Percentiles rank a stretch among this genome's conserved stretches.
phyloP scores from a whole-genome alignment of 805 yeast species.

The Komagataella populi region DNA sequence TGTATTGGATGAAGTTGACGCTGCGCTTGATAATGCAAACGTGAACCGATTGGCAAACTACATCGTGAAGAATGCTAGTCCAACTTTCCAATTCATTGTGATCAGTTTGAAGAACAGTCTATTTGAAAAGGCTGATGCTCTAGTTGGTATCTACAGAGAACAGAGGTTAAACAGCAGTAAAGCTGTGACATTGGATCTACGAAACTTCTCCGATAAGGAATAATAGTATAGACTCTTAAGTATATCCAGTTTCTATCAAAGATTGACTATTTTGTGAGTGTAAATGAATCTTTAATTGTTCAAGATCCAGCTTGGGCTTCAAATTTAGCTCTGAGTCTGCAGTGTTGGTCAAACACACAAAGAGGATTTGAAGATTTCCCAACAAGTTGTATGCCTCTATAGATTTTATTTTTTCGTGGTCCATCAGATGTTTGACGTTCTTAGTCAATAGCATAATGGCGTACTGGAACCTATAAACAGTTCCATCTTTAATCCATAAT shows the following conservation, averaged over 20 bases:
- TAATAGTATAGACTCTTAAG: neutral
- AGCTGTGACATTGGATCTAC: constrained; percentile 61
- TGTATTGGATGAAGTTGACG: constrained; percentile 95
- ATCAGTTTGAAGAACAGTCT: constrained; percentile 80
- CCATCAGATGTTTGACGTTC: constrained; percentile 30
- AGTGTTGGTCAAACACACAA: constrained; percentile 10
- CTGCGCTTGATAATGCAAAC: constrained; percentile 86
- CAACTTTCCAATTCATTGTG: constrained; percentile 80
- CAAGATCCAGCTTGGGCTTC: neutral
- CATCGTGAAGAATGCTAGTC: constrained; percentile 61
- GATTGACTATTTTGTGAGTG: neutral
- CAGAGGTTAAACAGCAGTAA: constrained; percentile 60
- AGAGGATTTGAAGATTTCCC: constrained; percentile 19
- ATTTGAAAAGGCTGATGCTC: constrained; percentile 78
- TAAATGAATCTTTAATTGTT: neutral
- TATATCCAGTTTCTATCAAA: neutral
- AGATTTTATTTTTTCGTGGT: constrained; percentile 13
- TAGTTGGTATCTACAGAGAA: constrained; percentile 87
- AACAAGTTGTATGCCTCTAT: constrained; percentile 18
- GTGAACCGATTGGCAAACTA: constrained; percentile 82
- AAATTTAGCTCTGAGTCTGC: constrained; percentile 3
- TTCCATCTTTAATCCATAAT: constrained; percentile 31
- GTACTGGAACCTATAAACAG: constrained; percentile 31
- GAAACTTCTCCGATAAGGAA: constrained; percentile 33
- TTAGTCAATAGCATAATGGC: constrained; percentile 31